These are phyloP conservation scores for Cafeteria roenbergensis DNA, from an alignment of 108 stramenopile genomes.

Conservation along the genomic window DNA sequence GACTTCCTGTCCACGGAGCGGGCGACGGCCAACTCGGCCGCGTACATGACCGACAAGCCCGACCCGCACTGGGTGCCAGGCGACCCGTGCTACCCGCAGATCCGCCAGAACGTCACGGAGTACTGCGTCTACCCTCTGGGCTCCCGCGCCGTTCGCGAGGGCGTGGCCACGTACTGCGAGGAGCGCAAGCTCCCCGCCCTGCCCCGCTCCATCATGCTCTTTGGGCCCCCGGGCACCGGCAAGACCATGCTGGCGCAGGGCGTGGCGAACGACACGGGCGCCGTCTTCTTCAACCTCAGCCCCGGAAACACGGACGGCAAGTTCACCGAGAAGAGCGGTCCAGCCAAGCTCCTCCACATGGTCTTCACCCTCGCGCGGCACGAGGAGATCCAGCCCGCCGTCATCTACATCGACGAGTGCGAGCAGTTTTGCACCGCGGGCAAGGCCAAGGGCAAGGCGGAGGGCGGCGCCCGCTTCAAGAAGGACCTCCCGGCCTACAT, in stretches of 20 bases:
- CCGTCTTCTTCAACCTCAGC: conserved; percentile 57
- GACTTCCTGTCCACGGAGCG: conserved; percentile 45
- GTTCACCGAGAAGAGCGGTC: conserved; percentile 40
- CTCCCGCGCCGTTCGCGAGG: conserved; percentile 4
- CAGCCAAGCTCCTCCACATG: conserved; percentile 60
- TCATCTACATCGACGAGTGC: conserved; percentile 59
- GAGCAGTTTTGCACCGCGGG: conserved; percentile 25
- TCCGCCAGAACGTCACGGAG: conserved; percentile 54
- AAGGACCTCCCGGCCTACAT: conserved; percentile 62
- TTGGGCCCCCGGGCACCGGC: conserved; percentile 58
- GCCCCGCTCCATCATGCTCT: conserved; percentile 49
- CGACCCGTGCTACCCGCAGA: conserved; percentile 55
- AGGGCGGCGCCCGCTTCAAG: conserved; percentile 47
- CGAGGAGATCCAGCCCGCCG: conserved; percentile 50
- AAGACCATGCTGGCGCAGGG: conserved; percentile 62
- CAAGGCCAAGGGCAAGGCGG: conserved; percentile 25
- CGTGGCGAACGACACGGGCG: conserved; percentile 61
- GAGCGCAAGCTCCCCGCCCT: background rate
- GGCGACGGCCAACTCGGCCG: conserved; percentile 15
- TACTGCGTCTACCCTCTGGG: conserved; percentile 58
- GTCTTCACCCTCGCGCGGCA: conserved; percentile 61
- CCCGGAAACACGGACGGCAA: conserved; percentile 16
- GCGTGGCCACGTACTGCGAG: background rate
- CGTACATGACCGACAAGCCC: conserved; percentile 19
- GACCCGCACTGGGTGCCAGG: conserved; percentile 46